These are phyloP conservation scores for Apium graveolens DNA, from an alignment of 129 eudicot genomes.

Conservation along the genomic window DNA sequence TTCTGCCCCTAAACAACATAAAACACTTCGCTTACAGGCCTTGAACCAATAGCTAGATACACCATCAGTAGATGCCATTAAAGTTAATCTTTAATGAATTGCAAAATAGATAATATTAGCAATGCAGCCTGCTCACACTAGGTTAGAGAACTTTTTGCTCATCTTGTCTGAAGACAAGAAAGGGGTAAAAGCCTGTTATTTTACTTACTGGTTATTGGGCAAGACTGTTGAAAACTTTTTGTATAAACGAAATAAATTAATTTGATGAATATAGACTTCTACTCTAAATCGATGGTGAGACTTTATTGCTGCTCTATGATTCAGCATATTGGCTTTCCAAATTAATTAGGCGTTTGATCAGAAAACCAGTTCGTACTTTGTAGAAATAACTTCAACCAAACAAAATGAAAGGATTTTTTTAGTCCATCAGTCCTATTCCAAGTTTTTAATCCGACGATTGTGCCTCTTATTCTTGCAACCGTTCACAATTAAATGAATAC, in stretches of 20 bases:
- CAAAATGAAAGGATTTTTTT: background rate
- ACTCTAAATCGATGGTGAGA: background rate
- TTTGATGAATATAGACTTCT: background rate
- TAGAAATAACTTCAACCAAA: background rate
- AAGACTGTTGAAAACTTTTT: background rate
- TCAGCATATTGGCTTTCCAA: background rate
- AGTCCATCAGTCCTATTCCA: background rate
- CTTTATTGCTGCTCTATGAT: background rate
- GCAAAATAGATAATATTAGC: background rate
- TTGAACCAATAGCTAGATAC: background rate
- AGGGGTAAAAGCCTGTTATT: background rate
- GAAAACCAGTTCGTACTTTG: background rate
- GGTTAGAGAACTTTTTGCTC: background rate
- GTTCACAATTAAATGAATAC: background rate
- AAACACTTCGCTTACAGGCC: background rate
- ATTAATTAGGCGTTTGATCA: background rate
- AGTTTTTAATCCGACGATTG: background rate
- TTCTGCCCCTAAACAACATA: background rate
- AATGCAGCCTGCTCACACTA: background rate
- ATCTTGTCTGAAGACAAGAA: background rate
- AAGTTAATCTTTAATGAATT: background rate
- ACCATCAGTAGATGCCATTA: background rate
- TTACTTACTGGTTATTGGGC: background rate
- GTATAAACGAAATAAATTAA: background rate
- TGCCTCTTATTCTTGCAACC: background rate